A percentile compares a stretch with the other conserved stretches of the same genome.
These are phyloP conservation scores for Dactylellina haptotyla DNA, from an alignment of 2,329 filamentous ascomycete genomes.

Conservation along the genomic window DNA sequence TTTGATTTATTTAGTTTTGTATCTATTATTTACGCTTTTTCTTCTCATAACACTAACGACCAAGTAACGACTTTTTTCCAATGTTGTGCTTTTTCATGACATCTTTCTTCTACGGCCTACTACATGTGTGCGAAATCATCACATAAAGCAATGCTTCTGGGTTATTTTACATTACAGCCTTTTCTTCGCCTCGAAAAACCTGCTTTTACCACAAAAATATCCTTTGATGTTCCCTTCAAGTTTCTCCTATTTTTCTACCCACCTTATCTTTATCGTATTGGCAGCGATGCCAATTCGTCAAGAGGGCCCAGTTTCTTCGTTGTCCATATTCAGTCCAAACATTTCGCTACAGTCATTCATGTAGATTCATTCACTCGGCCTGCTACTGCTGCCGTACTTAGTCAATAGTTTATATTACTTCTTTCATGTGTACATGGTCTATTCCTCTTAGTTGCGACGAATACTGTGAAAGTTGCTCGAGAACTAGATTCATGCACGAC, in stretches of 20 bases:
- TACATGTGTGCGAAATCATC: slow-evolving; percentile 7
- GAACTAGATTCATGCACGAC: slow-evolving; percentile 10
- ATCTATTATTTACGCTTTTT: neutral
- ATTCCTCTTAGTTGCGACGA: neutral
- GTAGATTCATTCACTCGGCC: slow-evolving; percentile 36
- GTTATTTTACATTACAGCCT: neutral
- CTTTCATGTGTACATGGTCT: slow-evolving; percentile 15
- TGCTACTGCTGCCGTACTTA: slow-evolving; percentile 23
- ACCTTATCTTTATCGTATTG: neutral
- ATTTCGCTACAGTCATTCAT: slow-evolving; percentile 15
- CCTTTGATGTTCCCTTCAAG: slow-evolving; percentile 4
- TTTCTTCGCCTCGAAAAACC: too few relatives aligned
- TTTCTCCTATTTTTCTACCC: slow-evolving; percentile 15
- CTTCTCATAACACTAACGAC: slow-evolving; percentile 27
- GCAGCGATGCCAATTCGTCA: neutral
- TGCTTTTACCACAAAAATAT: neutral
- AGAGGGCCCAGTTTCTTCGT: slow-evolving; percentile 15
- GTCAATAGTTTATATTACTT: slow-evolving; percentile 52
- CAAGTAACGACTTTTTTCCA: slow-evolving; percentile 28
- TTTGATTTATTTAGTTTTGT: slow-evolving; percentile 1
- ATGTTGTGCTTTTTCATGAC: slow-evolving; percentile 12
- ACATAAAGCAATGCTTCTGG: neutral
- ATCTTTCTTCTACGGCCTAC: slow-evolving; percentile 20
- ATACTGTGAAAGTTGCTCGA: neutral
- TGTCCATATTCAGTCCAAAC: slow-evolving; percentile 29